phyloP scores from a whole-genome alignment of 331 rosid genomes.

The Dryas integrifolia region DNA sequence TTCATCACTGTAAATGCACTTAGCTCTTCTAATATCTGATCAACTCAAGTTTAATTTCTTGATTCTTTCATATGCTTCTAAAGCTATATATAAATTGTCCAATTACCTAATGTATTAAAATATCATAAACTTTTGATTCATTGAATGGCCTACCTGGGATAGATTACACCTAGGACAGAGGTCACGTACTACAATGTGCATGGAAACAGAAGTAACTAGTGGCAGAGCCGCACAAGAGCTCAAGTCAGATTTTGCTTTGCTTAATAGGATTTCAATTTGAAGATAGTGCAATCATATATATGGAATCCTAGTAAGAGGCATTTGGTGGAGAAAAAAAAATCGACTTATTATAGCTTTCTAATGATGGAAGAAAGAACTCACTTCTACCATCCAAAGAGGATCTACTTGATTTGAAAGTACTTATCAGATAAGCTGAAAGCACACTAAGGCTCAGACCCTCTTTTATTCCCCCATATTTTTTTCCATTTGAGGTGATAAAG shows the following conservation, averaged over 20 bases:
- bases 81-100: not conserved
- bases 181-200: not conserved
- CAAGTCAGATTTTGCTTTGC: not conserved
- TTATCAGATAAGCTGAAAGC: not conserved
- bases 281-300: not conserved
- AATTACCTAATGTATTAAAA: not conserved
- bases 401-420: conserved; percentile 19
- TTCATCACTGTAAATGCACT: not conserved
- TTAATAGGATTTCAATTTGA: not conserved
- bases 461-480: conserved; percentile 3
- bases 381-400: conserved; percentile 25
- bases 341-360: not conserved
- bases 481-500: conserved; percentile 1
- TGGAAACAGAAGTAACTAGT: not conserved
- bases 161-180: not conserved
- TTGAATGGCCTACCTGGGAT: not conserved
- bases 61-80: not conserved
- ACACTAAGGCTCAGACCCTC: not conserved
- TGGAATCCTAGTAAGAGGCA: conserved; percentile 30
- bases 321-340: conserved; percentile 14
- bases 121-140: not conserved
- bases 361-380: conserved; percentile 24
- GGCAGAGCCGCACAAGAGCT: not conserved
- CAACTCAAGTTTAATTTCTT: not conserved
- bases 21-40: not conserved